Evolutionary conservation across 768 basidiomycete species (phyloP), one percentile per base, ranked within the genome.

Genomic region (Naganishia antarctica): DNA sequence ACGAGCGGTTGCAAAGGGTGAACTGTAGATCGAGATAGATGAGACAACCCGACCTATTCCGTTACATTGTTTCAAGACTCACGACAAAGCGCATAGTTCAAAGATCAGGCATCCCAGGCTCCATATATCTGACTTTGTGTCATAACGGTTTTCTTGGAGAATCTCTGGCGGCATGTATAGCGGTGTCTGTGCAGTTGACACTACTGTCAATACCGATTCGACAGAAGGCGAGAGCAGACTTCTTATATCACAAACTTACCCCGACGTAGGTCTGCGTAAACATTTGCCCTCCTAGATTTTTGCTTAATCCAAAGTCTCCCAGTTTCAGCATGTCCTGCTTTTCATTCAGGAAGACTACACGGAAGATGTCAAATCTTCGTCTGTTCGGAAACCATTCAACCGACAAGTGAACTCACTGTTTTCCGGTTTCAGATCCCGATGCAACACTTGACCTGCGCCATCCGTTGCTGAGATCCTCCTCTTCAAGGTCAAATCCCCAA

Each of bases 91-190:
- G 68, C 94, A 98, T 41, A 98, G 84, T 79, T 98, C 96, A 76
- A 90, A 98, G 26, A 97, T 90, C 31, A 98, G 82, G 78, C 96
- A 99, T 0, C 96, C 96, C 29, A 98, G 82, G 4, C 91, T 93
- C 96, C 96, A 99, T 50, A 99, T 97, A 73, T 99, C 96, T 0
- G 90, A 91, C 79, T 98, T 99, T 7, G 90, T 88, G 79, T 97
- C 96, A 78, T 99, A 99, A 3, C 90, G 85, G 75, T 90, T 92
- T 75, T 98, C 94, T 80, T 90, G 90, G 84, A 97, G 91, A 34
- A 98, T 83, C 77, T 99, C 94, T 0, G 96, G 96, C 0, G 92
- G 96, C 96, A 99, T 98, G 80, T 99, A 98, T 75, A 98, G 93
- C 3, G 96, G 96, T 3, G 96, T 99, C 92, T 97, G 70, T n/a